Conservation (phyloP, 768 basidiomycete species). For the Tylopilus plumbeoviolaceoides region DNA sequence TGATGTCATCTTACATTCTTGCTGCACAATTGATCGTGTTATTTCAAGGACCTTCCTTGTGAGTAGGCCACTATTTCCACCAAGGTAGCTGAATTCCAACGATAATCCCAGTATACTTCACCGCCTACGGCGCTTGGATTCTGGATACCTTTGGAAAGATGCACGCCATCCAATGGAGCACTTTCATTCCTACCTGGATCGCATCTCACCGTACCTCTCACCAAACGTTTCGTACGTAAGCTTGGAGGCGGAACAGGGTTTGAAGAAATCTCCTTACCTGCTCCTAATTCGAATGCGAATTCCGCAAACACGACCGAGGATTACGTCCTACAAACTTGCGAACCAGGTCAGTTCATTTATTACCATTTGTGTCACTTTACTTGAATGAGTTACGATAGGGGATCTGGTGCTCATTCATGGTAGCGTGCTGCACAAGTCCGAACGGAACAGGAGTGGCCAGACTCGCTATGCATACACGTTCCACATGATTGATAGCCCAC, state of each 20-base stretch:
- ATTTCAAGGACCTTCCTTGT: slow-evolving; percentile 67
- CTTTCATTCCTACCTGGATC: slow-evolving; percentile 89
- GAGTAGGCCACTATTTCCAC: slow-evolving; percentile 17
- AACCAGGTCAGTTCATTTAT: slow-evolving; percentile 49
- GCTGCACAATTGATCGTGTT: not conserved
- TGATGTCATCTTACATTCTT: not conserved
- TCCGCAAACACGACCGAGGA: slow-evolving; percentile 28
- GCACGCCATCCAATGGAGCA: slow-evolving; percentile 79
- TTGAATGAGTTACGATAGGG: slow-evolving; percentile 40
- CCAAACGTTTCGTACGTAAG: slow-evolving; percentile 82
- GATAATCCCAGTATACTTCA: slow-evolving; percentile 68
- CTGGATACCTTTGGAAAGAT: slow-evolving; percentile 93
- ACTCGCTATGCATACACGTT: slow-evolving; percentile 95
- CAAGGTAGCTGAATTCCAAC: not conserved
- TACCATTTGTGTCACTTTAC: not conserved
- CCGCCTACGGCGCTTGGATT: slow-evolving; percentile 92
- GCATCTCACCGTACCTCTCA: slow-evolving; percentile 68
- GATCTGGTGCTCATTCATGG: slow-evolving; percentile 95
- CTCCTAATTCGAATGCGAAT: slow-evolving; percentile 2
- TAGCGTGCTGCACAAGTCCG: slow-evolving; percentile 86
- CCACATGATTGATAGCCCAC: slow-evolving; percentile 84
- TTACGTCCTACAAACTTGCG: slow-evolving; percentile 68
- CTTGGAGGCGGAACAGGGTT: slow-evolving; percentile 81
- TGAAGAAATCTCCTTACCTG: slow-evolving; percentile 48
- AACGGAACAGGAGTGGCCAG: slow-evolving; percentile 73